Evolutionary conservation across 208 protist genomes (phyloP).

Genomic region (Herpetomonas tarakana): DNA sequence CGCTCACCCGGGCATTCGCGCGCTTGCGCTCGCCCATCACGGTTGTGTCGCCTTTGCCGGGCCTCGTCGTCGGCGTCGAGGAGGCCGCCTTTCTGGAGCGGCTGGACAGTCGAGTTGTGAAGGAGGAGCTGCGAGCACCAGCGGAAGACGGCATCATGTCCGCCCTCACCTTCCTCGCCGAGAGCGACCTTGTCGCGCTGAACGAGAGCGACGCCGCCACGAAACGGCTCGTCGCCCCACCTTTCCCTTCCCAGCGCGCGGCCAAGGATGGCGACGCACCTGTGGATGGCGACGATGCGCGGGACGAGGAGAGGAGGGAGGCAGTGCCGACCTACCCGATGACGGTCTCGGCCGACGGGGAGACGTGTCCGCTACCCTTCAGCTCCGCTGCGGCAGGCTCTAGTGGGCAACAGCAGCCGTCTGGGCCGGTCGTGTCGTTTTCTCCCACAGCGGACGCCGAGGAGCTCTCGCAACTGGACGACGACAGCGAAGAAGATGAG

Average conservation of each 20-base stretch:
- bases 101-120: conserved; percentile 11
- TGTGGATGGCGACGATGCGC: no score
- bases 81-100: conserved; percentile 17
- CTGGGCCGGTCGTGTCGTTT: neutral
- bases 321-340: neutral
- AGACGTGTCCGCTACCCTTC: neutral
- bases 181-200: conserved; percentile 5
- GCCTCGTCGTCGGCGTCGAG: conserved; percentile 15
- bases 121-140: conserved; percentile 13
- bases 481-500: neutral
- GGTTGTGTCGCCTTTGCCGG: conserved; percentile 27
- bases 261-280: neutral
- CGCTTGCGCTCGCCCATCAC: conserved; percentile 20
- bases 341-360: neutral
- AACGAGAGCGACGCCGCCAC: neutral
- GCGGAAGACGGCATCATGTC: conserved; percentile 20
- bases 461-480: neutral
- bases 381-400: no score
- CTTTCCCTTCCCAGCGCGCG: no score
- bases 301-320: no score
- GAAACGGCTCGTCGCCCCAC: neutral
- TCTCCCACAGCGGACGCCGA: neutral
- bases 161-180: conserved; percentile 25
- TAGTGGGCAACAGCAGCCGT: no score
- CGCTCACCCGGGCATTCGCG: conserved; percentile 8